Conservation (phyloP, 768 basidiomycete species). For the Strobilomyces dryophilus region DNA sequence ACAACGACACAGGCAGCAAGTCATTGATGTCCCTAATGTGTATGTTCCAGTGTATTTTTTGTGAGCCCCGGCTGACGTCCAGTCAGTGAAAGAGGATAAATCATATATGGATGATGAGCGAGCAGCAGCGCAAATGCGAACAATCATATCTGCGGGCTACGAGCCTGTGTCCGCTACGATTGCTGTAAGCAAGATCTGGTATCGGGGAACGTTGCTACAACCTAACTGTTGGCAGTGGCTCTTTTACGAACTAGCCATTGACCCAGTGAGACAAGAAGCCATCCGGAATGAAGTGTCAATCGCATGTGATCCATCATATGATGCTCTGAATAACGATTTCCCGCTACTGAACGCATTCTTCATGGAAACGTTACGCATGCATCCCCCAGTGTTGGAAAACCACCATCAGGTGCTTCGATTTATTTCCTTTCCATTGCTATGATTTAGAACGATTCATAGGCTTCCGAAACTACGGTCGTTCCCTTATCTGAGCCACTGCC, state of each 20-base stretch:
- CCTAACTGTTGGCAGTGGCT: conserved; percentile 46
- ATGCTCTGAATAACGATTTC: conserved; percentile 44
- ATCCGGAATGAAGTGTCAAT: conserved; percentile 53
- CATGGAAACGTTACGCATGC: conserved; percentile 58
- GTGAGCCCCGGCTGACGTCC: conserved; percentile 1
- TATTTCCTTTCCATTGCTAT: neutral
- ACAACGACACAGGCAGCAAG: conserved; percentile 40
- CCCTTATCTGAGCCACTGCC: conserved; percentile 52
- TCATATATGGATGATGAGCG: conserved; percentile 45
- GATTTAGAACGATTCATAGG: conserved; percentile 30
- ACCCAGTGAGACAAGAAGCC: conserved; percentile 48
- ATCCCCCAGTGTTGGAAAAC: conserved; percentile 61
- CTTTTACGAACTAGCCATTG: conserved; percentile 54
- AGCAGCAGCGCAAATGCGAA: conserved; percentile 58
- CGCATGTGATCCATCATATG: conserved; percentile 47
- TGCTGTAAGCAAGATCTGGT: conserved; percentile 20
- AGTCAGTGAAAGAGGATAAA: conserved; percentile 41
- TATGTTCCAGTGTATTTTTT: conserved; percentile 21
- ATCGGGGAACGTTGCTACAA: neutral
- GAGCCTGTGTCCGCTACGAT: conserved; percentile 37
- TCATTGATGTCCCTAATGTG: conserved; percentile 55
- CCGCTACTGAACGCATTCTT: conserved; percentile 59
- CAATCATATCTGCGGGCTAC: conserved; percentile 55
- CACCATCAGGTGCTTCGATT: conserved; percentile 49
- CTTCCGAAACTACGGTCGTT: conserved; percentile 46